phyloP scores from a whole-genome alignment of 768 basidiomycete genomes.

The Rickenella mellea region DNA sequence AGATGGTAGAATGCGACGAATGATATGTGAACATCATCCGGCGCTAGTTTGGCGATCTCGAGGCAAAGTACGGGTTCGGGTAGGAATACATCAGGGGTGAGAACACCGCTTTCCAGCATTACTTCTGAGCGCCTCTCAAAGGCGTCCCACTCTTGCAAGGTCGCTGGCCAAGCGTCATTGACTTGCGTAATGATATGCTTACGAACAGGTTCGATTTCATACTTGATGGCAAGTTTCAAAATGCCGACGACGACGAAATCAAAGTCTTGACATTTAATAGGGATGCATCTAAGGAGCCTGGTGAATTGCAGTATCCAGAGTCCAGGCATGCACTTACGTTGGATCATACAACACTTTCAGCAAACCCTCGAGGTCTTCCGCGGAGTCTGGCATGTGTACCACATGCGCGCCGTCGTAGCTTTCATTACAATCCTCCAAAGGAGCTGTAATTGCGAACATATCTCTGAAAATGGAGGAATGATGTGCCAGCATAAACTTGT shows the following conservation, averaged over 20 bases:
- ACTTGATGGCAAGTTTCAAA: constrained; percentile 27
- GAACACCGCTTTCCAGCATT: not conserved
- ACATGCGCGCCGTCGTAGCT: constrained; percentile 10
- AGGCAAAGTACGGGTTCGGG: no score
- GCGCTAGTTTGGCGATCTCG: no score
- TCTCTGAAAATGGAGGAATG: constrained; percentile 9
- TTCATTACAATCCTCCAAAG: constrained; percentile 2
- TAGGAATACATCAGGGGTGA: no score
- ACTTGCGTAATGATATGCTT: constrained; percentile 21
- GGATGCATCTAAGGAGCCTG: no score
- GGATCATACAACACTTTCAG: not conserved
- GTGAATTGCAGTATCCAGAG: not conserved
- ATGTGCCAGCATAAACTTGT: constrained; percentile 10
- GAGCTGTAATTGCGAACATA: constrained; percentile 10
- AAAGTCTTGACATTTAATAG: no score
- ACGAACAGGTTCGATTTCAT: constrained; percentile 23
- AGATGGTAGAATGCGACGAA: no score
- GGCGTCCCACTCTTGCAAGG: constrained; percentile 14
- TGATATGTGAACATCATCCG: no score
- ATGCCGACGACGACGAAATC: no score
- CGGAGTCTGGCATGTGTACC: constrained; percentile 10
- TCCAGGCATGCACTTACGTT: not conserved
- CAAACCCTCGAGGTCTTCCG: constrained; percentile 6
- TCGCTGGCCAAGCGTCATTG: constrained; percentile 24
- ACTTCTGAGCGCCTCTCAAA: not conserved